Base-by-base conservation (phyloP, 75 land plant species). In the Adiantum capillusveneris region DNA sequence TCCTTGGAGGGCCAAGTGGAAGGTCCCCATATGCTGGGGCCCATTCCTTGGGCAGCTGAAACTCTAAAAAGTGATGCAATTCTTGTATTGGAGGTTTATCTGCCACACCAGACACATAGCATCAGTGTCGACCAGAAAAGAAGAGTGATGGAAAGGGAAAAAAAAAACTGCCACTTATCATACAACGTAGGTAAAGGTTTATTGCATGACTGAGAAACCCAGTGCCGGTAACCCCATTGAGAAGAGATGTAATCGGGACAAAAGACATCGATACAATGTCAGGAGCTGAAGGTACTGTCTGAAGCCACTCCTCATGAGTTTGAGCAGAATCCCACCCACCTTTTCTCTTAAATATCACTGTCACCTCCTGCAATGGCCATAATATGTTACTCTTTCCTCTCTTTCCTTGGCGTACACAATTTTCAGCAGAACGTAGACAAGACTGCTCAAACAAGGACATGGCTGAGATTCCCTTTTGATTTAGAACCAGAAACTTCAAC, bases 71-170 rank as follows among this genome's bases (percentile, higher is more conserved):
- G 36, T 88, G 78, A 31, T 81, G 84, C 18, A 89, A 81, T 30
- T 89, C 95, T 66, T 85, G 84, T 44, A 86, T 75, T 20, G 87
- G 84, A 25, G 95, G 95, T 66, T 89, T 89, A 67, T 85, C 95
- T 89, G 81, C 3, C 3, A 34, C 7, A 34, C 37, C 3, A 34
- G 37, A 9, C 37, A 34, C 37, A 34, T 3, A 34, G 37, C 3
- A 9, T 5, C 7, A 34, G 37, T 5, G 37, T n/a, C n/a, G n/a
- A n/a, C n/a, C n/a, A 34, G 37, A 34, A 9, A 34, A 9, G 9
- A 9, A 34, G 37, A 34, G 37, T 5, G 37, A 34, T 5, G 37
- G 37, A 9, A 9, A 9, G 37, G 37, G 37, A 9, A 9, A 9
- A 9, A 9, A 9, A 9, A 34, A 5, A 9, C 37, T 34, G 3